phyloP scores from a whole-genome alignment of 352 stramenopile genomes.

The Pythium scleroteichum region DNA sequence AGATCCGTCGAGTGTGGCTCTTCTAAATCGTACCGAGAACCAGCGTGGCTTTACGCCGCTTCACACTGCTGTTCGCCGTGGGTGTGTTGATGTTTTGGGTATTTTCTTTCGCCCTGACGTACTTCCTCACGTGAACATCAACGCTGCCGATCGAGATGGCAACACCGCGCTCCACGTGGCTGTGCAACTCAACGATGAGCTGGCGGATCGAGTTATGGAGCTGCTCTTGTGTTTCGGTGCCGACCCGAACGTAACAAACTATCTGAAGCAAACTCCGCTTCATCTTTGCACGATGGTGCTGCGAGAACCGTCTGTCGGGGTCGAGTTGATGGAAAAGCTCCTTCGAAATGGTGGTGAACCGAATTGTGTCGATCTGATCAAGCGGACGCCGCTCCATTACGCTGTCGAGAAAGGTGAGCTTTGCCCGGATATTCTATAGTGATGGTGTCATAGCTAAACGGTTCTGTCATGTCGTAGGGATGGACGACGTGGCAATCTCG shows the following conservation, averaged over 20 bases:
- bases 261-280: constrained; percentile 71
- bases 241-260: constrained; percentile 60
- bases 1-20: constrained; percentile 42
- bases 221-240: constrained; percentile 72
- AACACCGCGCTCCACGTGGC: constrained; percentile 73
- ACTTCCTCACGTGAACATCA: constrained; percentile 61
- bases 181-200: constrained; percentile 55
- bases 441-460: neutral
- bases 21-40: constrained; percentile 55
- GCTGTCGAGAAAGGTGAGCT: constrained; percentile 69
- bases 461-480: constrained; percentile 33
- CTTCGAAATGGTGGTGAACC: constrained; percentile 58
- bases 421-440: neutral
- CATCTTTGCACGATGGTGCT: constrained; percentile 77
- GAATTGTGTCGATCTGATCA: constrained; percentile 60
- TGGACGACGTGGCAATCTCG: constrained; percentile 56
- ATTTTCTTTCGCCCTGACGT: constrained; percentile 82
- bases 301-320: constrained; percentile 38
- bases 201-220: constrained; percentile 67
- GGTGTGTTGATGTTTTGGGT: constrained; percentile 62
- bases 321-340: constrained; percentile 62
- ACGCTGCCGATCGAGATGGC: constrained; percentile 65
- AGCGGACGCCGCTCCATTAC: constrained; percentile 76
- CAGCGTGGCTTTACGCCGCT: constrained; percentile 61
- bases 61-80: constrained; percentile 59